Evolutionary conservation across 108 stramenopile species (phyloP).

Genomic region (Skeletonema tropicum): DNA sequence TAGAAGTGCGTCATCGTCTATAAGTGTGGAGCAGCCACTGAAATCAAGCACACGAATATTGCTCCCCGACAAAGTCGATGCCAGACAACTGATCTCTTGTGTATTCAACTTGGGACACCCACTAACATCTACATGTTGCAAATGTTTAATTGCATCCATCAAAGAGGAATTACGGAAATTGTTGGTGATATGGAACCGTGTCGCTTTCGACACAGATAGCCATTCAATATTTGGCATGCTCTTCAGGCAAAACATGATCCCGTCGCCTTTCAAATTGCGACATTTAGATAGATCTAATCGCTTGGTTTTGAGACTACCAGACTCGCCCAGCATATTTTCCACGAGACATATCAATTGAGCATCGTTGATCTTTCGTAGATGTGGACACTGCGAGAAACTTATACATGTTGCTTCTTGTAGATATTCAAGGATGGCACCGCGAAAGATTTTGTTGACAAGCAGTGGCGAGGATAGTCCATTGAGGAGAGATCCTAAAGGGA

Average conservation of each 20-base stretch:
- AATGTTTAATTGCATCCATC: background rate
- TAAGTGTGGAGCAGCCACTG: background rate
- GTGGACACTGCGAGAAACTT: constrained; percentile 10
- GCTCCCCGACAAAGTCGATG: background rate
- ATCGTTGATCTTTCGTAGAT: constrained; percentile 26
- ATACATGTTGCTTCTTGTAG: background rate
- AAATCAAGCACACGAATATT: constrained; percentile 8
- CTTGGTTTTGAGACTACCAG: background rate
- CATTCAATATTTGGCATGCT: constrained; percentile 2
- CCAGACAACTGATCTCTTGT: background rate
- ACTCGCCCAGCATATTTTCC: background rate
- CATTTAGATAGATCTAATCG: constrained; percentile 11
- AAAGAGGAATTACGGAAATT: background rate
- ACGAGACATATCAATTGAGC: background rate
- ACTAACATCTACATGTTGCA: constrained; percentile 8
- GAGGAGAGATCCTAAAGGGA: constrained; percentile 23
- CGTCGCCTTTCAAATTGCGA: constrained; percentile 9
- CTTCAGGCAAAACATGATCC: constrained; percentile 5
- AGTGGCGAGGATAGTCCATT: constrained; percentile 19
- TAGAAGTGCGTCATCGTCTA: background rate
- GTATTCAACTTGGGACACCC: background rate
- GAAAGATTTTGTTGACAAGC: constrained; percentile 19
- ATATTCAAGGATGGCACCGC: background rate
- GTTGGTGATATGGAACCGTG: background rate
- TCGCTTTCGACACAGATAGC: constrained; percentile 1